Evolutionary conservation across 805 yeast genomes (phyloP), one percentile per base, ranked within the genome.

Genomic region (Maudiozyma barnettii): DNA sequence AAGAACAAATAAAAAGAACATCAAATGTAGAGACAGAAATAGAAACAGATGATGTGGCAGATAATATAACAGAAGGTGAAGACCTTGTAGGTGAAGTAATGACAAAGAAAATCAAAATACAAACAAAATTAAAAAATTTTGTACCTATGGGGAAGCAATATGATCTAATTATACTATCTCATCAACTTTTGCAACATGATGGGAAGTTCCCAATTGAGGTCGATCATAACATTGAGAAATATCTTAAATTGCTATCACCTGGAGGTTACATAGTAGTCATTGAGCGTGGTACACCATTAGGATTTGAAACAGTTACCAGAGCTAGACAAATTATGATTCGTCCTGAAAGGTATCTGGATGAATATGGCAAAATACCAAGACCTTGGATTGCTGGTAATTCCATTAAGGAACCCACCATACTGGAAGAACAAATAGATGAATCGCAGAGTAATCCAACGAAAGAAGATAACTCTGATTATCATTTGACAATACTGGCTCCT

Each of bases 271-370:
- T 91, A 12, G 81, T 89, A 1, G 61, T 93, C 1, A 67, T 90
- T 2, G 98, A 93, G 66, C 73, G 96, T 52, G 99, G 99, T 2
- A 85, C 84, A 47, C 87, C 97, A 0, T 59, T 81, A 30, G 98
- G 98, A 0, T 87, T 87, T 60, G 99, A 93, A 65, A 73, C 79
- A 2, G 75, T 89, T 48, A 95, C 96, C 0, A 72, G 96, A 46
- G 96, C 97, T 4, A 74, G 99, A 58, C 96, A 91, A 62, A 67
- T 87, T 4, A 78, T 88, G 76, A 68, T 91, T n/a, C 78, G 98
- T 54, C 96, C 97, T 0, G 95, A 84, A 55, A 75, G 77, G 5
- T 72, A 71, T 54, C 71, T 65, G 6, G 64, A 66, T 12, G 84
- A 79, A 53, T 60, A 66, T 37, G 82, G 82, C 0, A 82, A 82